These are phyloP conservation scores for Hypericum androsaemum DNA, from an alignment of 345 rosid species.

Conservation along the genomic window DNA sequence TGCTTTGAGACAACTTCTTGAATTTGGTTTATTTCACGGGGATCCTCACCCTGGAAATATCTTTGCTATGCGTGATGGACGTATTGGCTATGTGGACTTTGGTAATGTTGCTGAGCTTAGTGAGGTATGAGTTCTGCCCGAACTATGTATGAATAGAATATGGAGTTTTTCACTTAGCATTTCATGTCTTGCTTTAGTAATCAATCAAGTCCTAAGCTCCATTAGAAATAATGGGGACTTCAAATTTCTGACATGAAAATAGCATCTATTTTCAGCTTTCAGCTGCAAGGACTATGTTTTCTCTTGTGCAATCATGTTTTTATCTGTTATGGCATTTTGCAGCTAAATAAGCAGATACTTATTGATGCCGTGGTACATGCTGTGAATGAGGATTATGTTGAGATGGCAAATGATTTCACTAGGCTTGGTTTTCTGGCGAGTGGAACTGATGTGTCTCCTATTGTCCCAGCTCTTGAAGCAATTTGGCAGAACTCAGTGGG, in stretches of 20 bases:
- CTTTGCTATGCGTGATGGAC: slow-evolving; percentile 96
- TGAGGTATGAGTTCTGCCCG: slow-evolving; percentile 42
- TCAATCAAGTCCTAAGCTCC: too few relatives aligned
- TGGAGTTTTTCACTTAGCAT: too few relatives aligned
- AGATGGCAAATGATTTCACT: slow-evolving; percentile 99
- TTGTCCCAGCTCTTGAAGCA: slow-evolving; percentile 94
- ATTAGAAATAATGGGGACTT: too few relatives aligned
- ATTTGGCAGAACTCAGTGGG: slow-evolving; percentile 97
- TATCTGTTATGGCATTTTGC: slow-evolving; percentile 25
- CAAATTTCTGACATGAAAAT: too few relatives aligned
- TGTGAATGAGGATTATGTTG: slow-evolving; percentile 90
- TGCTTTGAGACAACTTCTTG: slow-evolving; percentile 83
- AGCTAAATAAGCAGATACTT: slow-evolving; percentile 96
- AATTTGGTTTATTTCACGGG: slow-evolving; percentile 92
- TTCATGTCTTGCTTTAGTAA: too few relatives aligned
- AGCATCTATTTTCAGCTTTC: not conserved
- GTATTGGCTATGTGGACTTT: slow-evolving; percentile 95
- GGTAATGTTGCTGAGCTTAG: slow-evolving; percentile 98
- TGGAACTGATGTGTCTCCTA: slow-evolving; percentile 92
- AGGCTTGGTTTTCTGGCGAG: slow-evolving; percentile 95
- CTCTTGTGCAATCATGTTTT: not conserved
- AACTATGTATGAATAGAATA: too few relatives aligned
- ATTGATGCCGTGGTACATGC: slow-evolving; percentile 99
- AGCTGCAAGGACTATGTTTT: not conserved
- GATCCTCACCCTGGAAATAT: slow-evolving; percentile 99